phyloP scores from a whole-genome alignment of 768 basidiomycete genomes.

The Trametes gibbosa region DNA sequence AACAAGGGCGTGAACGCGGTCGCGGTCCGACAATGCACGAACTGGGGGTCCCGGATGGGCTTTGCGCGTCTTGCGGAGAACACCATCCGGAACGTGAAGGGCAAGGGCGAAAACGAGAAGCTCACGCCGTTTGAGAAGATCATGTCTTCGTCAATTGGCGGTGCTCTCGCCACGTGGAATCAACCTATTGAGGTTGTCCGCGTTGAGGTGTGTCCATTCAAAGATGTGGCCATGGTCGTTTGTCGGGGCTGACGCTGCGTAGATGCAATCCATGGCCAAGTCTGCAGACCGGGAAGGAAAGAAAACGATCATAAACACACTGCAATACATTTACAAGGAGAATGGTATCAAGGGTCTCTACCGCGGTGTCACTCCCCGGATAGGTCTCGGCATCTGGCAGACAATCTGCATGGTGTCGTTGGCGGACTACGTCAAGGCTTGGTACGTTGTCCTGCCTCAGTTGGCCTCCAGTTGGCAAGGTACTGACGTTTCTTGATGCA shows the following conservation, averaged over 20 bases:
- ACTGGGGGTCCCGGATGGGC: constrained; percentile 95
- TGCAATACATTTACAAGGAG: constrained; percentile 93
- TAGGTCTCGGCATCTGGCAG: constrained; percentile 95
- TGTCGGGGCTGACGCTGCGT: background rate
- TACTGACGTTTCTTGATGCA: background rate
- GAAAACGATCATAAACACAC: constrained; percentile 86
- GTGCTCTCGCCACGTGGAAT: constrained; percentile 98
- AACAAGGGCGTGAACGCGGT: constrained; percentile 99
- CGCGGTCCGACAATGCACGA: constrained; percentile 87
- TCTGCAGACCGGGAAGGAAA: constrained; percentile 80
- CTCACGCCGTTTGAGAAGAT: constrained; percentile 85
- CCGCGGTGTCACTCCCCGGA: constrained; percentile 95
- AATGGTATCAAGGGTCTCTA: constrained; percentile 97
- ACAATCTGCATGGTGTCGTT: constrained; percentile 99
- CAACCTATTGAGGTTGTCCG: constrained; percentile 98
- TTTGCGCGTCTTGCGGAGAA: constrained; percentile 91
- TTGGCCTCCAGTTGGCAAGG: background rate
- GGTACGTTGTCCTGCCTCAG: constrained; percentile 41
- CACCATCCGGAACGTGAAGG: constrained; percentile 71
- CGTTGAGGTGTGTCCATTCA: constrained; percentile 64
- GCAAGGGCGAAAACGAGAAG: constrained; percentile 74
- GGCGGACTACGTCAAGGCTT: constrained; percentile 91
- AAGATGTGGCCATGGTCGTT: too few species aligned
- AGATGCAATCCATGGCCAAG: constrained; percentile 99
- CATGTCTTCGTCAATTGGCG: constrained; percentile 81